Evolutionary conservation across 192 early-diverging fungal genomes (phyloP), one percentile per base, ranked within the genome.

Genomic region (Haplosporangium gracile): DNA sequence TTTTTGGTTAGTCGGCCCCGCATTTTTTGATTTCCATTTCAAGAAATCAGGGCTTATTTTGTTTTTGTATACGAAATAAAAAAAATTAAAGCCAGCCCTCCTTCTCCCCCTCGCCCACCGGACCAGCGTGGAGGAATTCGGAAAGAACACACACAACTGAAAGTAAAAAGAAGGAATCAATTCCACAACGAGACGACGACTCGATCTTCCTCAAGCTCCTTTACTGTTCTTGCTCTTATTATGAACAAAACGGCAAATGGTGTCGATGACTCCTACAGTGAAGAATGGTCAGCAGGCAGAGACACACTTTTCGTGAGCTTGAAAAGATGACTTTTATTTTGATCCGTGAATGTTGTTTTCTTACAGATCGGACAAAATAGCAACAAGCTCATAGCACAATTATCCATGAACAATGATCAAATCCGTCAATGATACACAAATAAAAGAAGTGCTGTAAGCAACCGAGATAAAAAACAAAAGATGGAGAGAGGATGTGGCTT

Each of bases 11-110:
- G 55, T 65, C 69, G 43, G 69, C 78, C 78, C 78, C 78, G 72
- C 78, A 80, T 80, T 80, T 80, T 72, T 53, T 18, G 51, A 72
- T 79, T 79, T 79, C 78, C 78, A 79, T 79, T 72, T 55, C 42
- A 15, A 79, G 78, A 77, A 57, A 49, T 60, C 22, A 60, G 55
- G 55, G 55, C 55, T 9, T 38, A 36, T 20, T 24, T 20, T 15
- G 9, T 20, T 29, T 40, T 4, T n/a, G 13, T 40, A 2, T 13
- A 9, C 11, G 71, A 29, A 0, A 72, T 13, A 72, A 51, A 18
- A 49, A 18, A 16, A 51, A 51, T 20, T 51, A 32, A 9, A 65
- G 60, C 60, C 60, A 65, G 60, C 29, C 57, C 26, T 63, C 22
- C 57, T 24, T n/a, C 9, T 24, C 18, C 3, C 26, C 10, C 43